Percentiles rank a stretch among this genome's conserved stretches.
Evolutionary conservation across 75 land plant genomes (phyloP).

Genomic region (Selaginella tamariscina): DNA sequence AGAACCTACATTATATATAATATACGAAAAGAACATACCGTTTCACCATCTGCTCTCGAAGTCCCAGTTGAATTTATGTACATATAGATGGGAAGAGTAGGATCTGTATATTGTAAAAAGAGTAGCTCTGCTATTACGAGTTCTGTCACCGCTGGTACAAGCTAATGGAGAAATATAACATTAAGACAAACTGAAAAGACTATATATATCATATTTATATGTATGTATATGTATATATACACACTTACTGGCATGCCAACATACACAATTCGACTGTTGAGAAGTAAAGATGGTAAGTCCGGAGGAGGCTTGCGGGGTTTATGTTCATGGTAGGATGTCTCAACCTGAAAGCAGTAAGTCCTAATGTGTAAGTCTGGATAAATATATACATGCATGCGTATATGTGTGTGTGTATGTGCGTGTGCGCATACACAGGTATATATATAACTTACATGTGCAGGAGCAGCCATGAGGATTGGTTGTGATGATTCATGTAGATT

Average conservation of each 20-base stretch:
- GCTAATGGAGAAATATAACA: constrained; percentile 29
- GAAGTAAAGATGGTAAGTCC: constrained; percentile 70
- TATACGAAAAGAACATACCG: constrained; percentile 31
- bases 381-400: not conserved
- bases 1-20: not conserved
- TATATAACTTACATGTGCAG: constrained; percentile 40
- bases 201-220: too few species aligned
- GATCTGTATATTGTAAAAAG: constrained; percentile 83
- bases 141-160: constrained; percentile 93
- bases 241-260: constrained; percentile 87
- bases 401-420: not conserved
- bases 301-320: constrained; percentile 78
- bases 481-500: not conserved
- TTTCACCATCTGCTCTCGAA: constrained; percentile 89
- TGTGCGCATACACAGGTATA: not conserved
- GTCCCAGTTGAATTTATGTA: constrained; percentile 96
- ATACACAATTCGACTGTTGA: constrained; percentile 69
- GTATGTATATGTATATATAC: not conserved
- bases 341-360: constrained; percentile 31
- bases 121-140: constrained; percentile 79
- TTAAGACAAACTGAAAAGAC: not conserved
- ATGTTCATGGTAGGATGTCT: constrained; percentile 66
- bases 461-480: constrained; percentile 22
- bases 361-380: not conserved
- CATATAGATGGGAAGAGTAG: constrained; percentile 65